A percentile compares a stretch with the other conserved stretches of the same genome.
Conservation (phyloP, 1,284 basidiomycete genomes). For the Tilletia caries region DNA sequence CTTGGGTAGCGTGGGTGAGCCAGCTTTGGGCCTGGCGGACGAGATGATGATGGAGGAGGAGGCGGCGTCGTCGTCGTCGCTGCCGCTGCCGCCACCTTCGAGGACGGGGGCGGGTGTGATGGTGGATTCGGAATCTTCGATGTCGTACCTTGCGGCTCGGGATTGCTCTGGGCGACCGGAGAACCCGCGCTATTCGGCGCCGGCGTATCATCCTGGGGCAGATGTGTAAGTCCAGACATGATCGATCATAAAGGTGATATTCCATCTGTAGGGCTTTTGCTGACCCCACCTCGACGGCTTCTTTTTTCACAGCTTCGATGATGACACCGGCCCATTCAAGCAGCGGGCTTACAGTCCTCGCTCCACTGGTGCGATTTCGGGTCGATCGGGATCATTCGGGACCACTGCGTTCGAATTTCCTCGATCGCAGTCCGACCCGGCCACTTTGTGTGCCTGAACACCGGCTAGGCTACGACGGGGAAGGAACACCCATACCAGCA, state of each 20-base stretch:
- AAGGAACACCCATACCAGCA: too few species aligned
- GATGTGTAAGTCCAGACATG: slow-evolving; percentile 1
- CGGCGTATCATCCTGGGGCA: slow-evolving; percentile 3
- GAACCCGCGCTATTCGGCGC: slow-evolving; percentile 1
- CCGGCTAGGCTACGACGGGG: too few species aligned
- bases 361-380: not conserved
- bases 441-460: not conserved
- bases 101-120: too few species aligned
- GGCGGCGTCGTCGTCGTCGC: too few species aligned
- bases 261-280: too few species aligned
- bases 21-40: not conserved
- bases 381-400: not conserved
- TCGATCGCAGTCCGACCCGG: not conserved
- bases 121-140: too few species aligned
- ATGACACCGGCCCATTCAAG: not conserved
- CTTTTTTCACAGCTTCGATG: not conserved
- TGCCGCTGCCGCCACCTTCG: too few species aligned
- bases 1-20: slow-evolving; percentile 8
- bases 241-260: too few species aligned
- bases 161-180: not conserved
- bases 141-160: not conserved
- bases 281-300: not conserved
- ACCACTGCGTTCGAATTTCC: not conserved
- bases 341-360: slow-evolving; percentile 1
- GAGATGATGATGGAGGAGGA: too few species aligned